Percentiles rank a stretch among this genome's conserved stretches.
Conservation (phyloP, 768 basidiomycete species). For the Melanogaster broomeanus region DNA sequence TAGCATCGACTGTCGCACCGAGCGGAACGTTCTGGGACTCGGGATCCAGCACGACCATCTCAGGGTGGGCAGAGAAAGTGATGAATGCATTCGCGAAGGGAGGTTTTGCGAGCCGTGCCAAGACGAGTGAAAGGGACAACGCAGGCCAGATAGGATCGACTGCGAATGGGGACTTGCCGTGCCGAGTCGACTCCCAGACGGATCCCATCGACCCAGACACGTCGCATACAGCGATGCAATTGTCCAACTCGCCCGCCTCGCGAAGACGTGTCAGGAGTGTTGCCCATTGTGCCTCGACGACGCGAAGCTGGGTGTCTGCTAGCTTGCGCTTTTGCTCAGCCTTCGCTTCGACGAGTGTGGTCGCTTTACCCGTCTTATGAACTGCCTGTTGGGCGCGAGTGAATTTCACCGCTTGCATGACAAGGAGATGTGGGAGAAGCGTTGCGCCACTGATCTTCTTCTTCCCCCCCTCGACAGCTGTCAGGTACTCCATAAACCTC, state of each 20-base stretch:
- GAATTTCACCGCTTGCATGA: slow-evolving; percentile 37
- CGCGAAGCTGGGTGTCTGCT: slow-evolving; percentile 39
- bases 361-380: slow-evolving; percentile 12
- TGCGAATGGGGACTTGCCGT: slow-evolving; percentile 7
- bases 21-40: slow-evolving; percentile 31
- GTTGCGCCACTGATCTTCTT: slow-evolving; percentile 64
- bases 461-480: slow-evolving; percentile 55
- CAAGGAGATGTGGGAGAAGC: slow-evolving; percentile 63
- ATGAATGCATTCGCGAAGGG: slow-evolving; percentile 71
- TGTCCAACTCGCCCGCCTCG: slow-evolving; percentile 58
- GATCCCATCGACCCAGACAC: slow-evolving; percentile 74
- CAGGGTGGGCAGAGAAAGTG: slow-evolving; percentile 58
- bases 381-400: background rate
- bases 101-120: slow-evolving; percentile 60
- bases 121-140: slow-evolving; percentile 63
- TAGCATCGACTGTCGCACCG: slow-evolving; percentile 35
- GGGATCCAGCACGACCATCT: slow-evolving; percentile 52
- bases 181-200: background rate
- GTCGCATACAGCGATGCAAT: slow-evolving; percentile 68
- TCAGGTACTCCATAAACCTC: slow-evolving; percentile 60
- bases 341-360: slow-evolving; percentile 12
- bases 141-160: slow-evolving; percentile 58
- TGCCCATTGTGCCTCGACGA: slow-evolving; percentile 69
- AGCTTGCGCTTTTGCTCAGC: slow-evolving; percentile 31
- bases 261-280: slow-evolving; percentile 53